Conservation (phyloP, 2,329 filamentous ascomycete species). For the Elsinoe australis region DNA sequence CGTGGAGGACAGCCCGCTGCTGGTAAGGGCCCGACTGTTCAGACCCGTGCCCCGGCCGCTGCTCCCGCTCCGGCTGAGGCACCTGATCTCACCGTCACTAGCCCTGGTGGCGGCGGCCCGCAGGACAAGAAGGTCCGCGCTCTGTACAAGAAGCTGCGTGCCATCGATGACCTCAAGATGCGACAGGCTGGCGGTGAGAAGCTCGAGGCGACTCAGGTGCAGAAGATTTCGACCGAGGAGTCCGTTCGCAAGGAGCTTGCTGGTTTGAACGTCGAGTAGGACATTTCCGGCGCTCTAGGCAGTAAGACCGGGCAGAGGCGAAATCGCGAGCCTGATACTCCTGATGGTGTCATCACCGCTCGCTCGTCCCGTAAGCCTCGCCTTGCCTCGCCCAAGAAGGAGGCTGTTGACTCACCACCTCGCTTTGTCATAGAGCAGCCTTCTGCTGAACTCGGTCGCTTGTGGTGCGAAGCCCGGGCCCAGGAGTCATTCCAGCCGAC, state of each 20-base stretch:
- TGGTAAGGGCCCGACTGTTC: not conserved
- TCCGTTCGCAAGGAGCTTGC: slow-evolving; percentile 72
- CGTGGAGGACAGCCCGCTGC: not conserved
- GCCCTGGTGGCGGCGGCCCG: slow-evolving; percentile 54
- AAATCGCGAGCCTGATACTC: not conserved
- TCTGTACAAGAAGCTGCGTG: slow-evolving; percentile 92
- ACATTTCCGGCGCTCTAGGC: not conserved
- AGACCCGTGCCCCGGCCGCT: slow-evolving; percentile 33
- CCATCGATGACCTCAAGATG: slow-evolving; percentile 98
- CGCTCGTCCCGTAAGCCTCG: too few species aligned
- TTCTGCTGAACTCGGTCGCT: too few species aligned
- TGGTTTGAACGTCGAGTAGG: slow-evolving; percentile 18
- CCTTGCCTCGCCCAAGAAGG: too few species aligned
- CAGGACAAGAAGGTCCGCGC: slow-evolving; percentile 91
- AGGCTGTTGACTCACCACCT: too few species aligned
- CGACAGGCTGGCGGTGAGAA: slow-evolving; percentile 89
- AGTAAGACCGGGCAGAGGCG: not conserved
- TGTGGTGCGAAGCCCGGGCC: too few species aligned
- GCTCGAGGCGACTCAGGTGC: slow-evolving; percentile 94
- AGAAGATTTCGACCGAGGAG: slow-evolving; percentile 90
- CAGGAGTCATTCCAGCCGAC: too few species aligned
- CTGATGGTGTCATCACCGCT: too few species aligned
- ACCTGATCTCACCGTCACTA: slow-evolving; percentile 48
- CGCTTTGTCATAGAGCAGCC: too few species aligned
- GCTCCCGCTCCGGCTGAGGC: slow-evolving; percentile 28